Conservation (phyloP, 1,139 yeast genomes). For the Scheffersomyces illinoinensis region DNA sequence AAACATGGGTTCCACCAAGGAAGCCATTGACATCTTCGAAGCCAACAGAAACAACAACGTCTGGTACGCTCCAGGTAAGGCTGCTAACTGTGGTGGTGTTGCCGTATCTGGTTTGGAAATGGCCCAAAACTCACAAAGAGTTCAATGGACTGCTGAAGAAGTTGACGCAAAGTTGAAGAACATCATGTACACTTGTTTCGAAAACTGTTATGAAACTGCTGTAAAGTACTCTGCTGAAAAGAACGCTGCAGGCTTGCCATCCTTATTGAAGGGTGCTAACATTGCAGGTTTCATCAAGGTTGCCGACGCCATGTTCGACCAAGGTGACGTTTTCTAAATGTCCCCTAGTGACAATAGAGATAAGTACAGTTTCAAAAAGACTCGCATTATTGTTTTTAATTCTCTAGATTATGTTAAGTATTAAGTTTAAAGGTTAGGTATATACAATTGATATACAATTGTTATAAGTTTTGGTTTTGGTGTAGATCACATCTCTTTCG, state of each 20-base stretch:
- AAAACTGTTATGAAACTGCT: slow-evolving; percentile 90
- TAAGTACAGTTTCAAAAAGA: background rate
- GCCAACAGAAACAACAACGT: slow-evolving; percentile 73
- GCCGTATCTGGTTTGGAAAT: slow-evolving; percentile 98
- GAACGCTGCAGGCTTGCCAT: slow-evolving; percentile 65
- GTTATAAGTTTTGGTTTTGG: background rate
- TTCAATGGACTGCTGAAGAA: slow-evolving; percentile 29
- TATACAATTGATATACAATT: background rate
- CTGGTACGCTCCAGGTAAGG: slow-evolving; percentile 99
- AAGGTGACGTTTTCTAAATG: slow-evolving; percentile 77
- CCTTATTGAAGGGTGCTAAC: slow-evolving; percentile 97
- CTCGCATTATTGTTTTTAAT: background rate
- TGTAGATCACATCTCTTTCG: background rate
- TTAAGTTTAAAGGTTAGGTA: background rate
- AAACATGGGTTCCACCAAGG: slow-evolving; percentile 98
- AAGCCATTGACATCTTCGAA: slow-evolving; percentile 94
- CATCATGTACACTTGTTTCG: slow-evolving; percentile 92
- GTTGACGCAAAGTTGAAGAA: slow-evolving; percentile 29
- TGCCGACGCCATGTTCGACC: slow-evolving; percentile 97
- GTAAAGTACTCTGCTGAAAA: slow-evolving; percentile 73
- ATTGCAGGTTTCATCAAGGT: slow-evolving; percentile 98
- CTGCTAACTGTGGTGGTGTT: slow-evolving; percentile 99
- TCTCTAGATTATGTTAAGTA: background rate
- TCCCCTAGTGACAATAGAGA: background rate
- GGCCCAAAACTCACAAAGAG: slow-evolving; percentile 99